phyloP scores from a whole-genome alignment of 331 rosid species.

The Acacia concinna region DNA sequence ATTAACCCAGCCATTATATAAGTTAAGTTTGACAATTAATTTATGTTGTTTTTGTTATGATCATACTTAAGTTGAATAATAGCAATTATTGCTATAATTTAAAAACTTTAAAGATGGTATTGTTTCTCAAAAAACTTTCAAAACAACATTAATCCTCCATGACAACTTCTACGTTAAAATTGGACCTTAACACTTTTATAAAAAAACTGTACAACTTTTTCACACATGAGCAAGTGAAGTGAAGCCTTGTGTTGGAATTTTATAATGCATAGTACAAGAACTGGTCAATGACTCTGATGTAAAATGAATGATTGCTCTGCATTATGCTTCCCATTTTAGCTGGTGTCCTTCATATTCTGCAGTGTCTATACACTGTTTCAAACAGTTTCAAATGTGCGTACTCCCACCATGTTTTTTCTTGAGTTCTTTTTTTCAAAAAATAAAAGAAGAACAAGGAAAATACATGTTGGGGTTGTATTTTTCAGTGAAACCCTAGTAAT shows the following conservation, averaged over 20 bases:
- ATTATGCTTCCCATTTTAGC: constrained; percentile 22
- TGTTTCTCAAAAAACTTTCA: too few relatives aligned
- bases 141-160: too few relatives aligned
- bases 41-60: too few relatives aligned
- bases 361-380: background rate
- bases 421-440: background rate
- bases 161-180: too few relatives aligned
- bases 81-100: too few relatives aligned
- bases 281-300: constrained; percentile 24
- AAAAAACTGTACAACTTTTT: background rate
- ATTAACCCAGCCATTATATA: too few relatives aligned
- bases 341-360: constrained; percentile 6
- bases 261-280: constrained; percentile 27
- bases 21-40: too few relatives aligned
- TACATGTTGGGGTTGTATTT: background rate
- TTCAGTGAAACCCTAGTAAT: background rate
- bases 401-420: background rate
- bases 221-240: background rate
- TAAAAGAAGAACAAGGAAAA: background rate
- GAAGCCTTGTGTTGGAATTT: constrained; percentile 15
- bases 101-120: too few relatives aligned
- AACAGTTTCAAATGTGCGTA: constrained; percentile 19
- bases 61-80: too few relatives aligned
- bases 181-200: background rate
- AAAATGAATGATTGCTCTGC: constrained; percentile 25